phyloP scores from a whole-genome alignment of 2,329 filamentous ascomycete species.

The Ascosphaera apis region DNA sequence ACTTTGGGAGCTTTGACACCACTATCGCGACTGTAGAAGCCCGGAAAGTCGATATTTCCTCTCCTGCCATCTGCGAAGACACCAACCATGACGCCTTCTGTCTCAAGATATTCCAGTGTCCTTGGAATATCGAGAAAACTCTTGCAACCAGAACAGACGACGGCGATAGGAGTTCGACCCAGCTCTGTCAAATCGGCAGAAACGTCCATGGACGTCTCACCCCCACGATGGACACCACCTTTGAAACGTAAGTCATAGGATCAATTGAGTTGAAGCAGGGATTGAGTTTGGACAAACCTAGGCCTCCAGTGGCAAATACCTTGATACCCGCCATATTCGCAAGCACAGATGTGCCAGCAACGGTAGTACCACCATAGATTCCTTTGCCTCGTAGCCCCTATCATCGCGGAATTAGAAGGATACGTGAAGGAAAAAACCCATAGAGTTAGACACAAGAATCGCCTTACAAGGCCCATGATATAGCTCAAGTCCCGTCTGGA shows the following conservation, averaged over 20 bases:
- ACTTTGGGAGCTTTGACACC: slow-evolving; percentile 56
- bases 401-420: slow-evolving; percentile 1
- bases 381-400: slow-evolving; percentile 42
- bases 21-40: slow-evolving; percentile 80
- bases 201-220: slow-evolving; percentile 69
- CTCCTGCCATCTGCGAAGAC: slow-evolving; percentile 70
- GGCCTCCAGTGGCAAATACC: slow-evolving; percentile 81
- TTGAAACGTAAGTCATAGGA: not conserved
- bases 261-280: slow-evolving; percentile 2
- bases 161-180: slow-evolving; percentile 66
- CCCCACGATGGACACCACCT: slow-evolving; percentile 76
- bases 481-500: slow-evolving; percentile 73
- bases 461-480: slow-evolving; percentile 47
- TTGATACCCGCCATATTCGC: slow-evolving; percentile 70
- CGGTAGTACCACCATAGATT: slow-evolving; percentile 75
- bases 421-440: not conserved
- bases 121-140: slow-evolving; percentile 82
- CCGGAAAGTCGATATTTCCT: slow-evolving; percentile 61
- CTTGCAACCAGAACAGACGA: slow-evolving; percentile 80
- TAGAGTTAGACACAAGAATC: not conserved
- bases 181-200: slow-evolving; percentile 91
- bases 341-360: slow-evolving; percentile 79
- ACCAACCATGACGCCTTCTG: slow-evolving; percentile 50
- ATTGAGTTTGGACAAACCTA: slow-evolving; percentile 25
- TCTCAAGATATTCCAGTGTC: slow-evolving; percentile 62